A percentile compares a stretch with the other conserved stretches of the same genome.
phyloP scores from a whole-genome alignment of 768 basidiomycete species.

The Lanmaoa pseudosensibilis region DNA sequence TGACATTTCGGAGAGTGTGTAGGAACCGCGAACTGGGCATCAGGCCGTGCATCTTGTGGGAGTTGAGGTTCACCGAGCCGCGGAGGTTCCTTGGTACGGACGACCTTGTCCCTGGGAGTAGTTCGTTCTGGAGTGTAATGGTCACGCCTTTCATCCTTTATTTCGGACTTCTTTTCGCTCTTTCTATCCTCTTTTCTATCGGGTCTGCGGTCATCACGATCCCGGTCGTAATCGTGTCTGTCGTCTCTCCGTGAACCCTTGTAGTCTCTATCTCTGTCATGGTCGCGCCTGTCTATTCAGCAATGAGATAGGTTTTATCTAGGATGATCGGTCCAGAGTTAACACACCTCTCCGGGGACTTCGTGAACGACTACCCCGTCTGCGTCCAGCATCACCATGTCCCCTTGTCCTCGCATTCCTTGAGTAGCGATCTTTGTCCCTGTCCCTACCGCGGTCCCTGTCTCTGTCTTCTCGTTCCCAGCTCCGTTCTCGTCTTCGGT shows the following conservation, averaged over 20 bases:
- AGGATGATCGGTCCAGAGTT: neutral
- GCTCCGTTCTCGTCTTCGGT: constrained; percentile 60
- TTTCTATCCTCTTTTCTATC: constrained; percentile 36
- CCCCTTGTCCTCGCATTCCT: constrained; percentile 35
- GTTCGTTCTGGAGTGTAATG: constrained; percentile 40
- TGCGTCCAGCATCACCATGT: constrained; percentile 36
- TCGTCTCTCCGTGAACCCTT: constrained; percentile 35
- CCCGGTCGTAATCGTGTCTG: constrained; percentile 32
- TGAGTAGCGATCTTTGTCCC: constrained; percentile 46
- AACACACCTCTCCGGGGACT: constrained; percentile 36
- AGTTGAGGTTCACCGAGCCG: constrained; percentile 26
- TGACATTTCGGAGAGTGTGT: constrained; percentile 15
- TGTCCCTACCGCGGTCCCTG: constrained; percentile 30
- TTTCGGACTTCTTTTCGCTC: constrained; percentile 31
- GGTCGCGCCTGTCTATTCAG: constrained; percentile 35
- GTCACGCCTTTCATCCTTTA: constrained; percentile 42
- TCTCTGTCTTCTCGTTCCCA: constrained; percentile 51
- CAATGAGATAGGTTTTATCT: neutral
- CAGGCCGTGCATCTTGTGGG: constrained; percentile 17
- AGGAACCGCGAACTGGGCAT: constrained; percentile 11
- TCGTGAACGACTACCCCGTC: constrained; percentile 41
- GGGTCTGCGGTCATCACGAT: constrained; percentile 32
- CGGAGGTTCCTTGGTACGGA: constrained; percentile 22
- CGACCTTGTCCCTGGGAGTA: constrained; percentile 29
- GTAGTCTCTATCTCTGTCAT: constrained; percentile 41